Conservation (phyloP, 2,329 filamentous ascomycete genomes). For the Blumeria hordei region DNA sequence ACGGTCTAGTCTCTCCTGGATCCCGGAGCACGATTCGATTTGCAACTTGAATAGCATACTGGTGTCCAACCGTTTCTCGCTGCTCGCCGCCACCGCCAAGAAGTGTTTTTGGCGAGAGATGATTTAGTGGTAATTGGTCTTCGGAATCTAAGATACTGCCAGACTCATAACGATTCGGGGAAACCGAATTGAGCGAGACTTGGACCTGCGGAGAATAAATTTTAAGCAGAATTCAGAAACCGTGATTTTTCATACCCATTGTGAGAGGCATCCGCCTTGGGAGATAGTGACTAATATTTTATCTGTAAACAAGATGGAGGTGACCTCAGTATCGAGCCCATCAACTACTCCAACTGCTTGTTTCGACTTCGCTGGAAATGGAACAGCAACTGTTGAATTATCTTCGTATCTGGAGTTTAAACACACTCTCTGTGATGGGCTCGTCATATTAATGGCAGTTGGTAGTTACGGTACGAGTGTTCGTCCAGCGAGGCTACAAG, state of each 20-base stretch:
- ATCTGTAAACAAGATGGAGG: conserved; percentile 55
- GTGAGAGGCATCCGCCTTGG: conserved; percentile 62
- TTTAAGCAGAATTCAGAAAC: not conserved
- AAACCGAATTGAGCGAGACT: conserved; percentile 49
- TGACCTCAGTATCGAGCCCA: conserved; percentile 46
- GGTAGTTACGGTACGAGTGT: no score
- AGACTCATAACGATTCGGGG: conserved; percentile 34
- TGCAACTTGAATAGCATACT: conserved; percentile 74
- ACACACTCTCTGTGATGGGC: no score
- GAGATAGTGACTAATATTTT: conserved; percentile 78
- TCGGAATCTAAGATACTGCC: conserved; percentile 14
- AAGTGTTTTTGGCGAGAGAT: conserved; percentile 68
- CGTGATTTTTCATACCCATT: conserved; percentile 44
- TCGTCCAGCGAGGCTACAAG: no score
- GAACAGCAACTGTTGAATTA: not conserved
- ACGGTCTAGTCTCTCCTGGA: conserved; percentile 34
- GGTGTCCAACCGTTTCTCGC: conserved; percentile 62
- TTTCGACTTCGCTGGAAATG: conserved; percentile 12
- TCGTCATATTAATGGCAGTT: no score
- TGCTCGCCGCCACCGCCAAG: conserved; percentile 61
- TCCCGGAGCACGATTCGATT: conserved; percentile 51
- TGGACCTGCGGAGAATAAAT: conserved; percentile 32
- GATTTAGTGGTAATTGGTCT: conserved; percentile 43
- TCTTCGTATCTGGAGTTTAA: no score
- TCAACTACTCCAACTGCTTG: conserved; percentile 35